Percentiles rank a stretch among this genome's conserved stretches.
Evolutionary conservation across 2,329 filamentous ascomycete genomes (phyloP).

Genomic region (Colletotrichum navitas): DNA sequence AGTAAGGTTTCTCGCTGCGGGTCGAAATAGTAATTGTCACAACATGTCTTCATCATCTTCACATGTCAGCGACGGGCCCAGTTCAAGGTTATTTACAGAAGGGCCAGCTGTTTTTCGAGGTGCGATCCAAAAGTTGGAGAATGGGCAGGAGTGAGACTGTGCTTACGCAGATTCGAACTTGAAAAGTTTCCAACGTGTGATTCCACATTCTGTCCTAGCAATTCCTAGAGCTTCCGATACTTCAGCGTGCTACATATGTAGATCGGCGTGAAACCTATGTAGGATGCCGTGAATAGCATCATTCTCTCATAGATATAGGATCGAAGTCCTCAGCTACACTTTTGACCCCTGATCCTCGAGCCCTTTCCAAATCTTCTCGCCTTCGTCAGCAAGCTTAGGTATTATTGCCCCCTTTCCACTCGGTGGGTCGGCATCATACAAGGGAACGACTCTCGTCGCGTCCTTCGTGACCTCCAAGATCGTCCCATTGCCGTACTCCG

Average conservation of each 20-base stretch:
- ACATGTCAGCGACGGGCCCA: neutral
- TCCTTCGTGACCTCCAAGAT: conserved; percentile 49
- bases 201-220: neutral
- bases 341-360: conserved; percentile 45
- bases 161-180: neutral
- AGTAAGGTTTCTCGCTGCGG: neutral
- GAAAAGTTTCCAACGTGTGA: neutral
- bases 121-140: neutral
- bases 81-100: neutral
- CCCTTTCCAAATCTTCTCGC: conserved; percentile 44
- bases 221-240: too few species aligned
- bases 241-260: too few species aligned
- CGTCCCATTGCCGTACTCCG: conserved; percentile 49
- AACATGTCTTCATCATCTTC: neutral
- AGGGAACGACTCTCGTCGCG: conserved; percentile 47
- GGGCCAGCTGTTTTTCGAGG: neutral
- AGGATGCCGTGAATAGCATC: neutral
- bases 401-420: conserved; percentile 44
- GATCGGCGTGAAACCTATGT: too few species aligned
- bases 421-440: conserved; percentile 47
- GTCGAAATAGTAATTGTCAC: neutral
- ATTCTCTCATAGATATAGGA: too few species aligned
- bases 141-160: neutral
- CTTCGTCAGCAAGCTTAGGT: conserved; percentile 46
- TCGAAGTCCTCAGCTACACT: conserved; percentile 38